phyloP scores from a whole-genome alignment of 1,139 yeast species.

The Scheffersomyces lignicola region DNA sequence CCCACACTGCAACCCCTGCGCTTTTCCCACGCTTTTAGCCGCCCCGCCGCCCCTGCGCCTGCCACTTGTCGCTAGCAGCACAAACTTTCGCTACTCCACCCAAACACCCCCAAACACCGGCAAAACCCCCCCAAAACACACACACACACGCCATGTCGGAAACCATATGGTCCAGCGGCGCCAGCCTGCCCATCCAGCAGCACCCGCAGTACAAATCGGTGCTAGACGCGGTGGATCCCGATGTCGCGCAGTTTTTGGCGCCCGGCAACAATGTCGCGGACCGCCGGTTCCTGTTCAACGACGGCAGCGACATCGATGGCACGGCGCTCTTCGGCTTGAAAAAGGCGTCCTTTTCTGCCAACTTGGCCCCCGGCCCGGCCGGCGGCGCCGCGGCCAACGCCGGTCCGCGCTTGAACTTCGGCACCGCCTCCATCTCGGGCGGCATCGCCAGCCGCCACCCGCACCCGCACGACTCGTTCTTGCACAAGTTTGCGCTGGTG shows the following conservation, averaged over 20 bases:
- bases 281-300: constrained; percentile 41
- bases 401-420: constrained; percentile 36
- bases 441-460: constrained; percentile 52
- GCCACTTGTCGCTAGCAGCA: too few relatives aligned
- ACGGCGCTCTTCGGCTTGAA: constrained; percentile 43
- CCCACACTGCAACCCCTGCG: too few relatives aligned
- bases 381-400: constrained; percentile 11
- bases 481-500: constrained; percentile 69
- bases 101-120: too few relatives aligned
- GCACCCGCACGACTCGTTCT: constrained; percentile 50
- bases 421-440: constrained; percentile 64
- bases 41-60: too few relatives aligned
- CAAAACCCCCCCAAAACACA: constrained; percentile 1
- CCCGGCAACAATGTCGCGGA: constrained; percentile 11
- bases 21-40: too few relatives aligned
- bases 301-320: constrained; percentile 46
- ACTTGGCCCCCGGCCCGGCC: constrained; percentile 38
- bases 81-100: too few relatives aligned
- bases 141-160: constrained; percentile 20
- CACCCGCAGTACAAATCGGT: constrained; percentile 32
- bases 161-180: constrained; percentile 39
- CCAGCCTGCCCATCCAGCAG: constrained; percentile 27
- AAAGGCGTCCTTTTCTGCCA: constrained; percentile 50
- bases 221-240: constrained; percentile 44
- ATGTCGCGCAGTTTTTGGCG: constrained; percentile 42